A percentile compares a stretch with the other conserved stretches of the same genome.
Evolutionary conservation across 176 grass and related monocot species (phyloP).

Genomic region (Ensete ventricosum): DNA sequence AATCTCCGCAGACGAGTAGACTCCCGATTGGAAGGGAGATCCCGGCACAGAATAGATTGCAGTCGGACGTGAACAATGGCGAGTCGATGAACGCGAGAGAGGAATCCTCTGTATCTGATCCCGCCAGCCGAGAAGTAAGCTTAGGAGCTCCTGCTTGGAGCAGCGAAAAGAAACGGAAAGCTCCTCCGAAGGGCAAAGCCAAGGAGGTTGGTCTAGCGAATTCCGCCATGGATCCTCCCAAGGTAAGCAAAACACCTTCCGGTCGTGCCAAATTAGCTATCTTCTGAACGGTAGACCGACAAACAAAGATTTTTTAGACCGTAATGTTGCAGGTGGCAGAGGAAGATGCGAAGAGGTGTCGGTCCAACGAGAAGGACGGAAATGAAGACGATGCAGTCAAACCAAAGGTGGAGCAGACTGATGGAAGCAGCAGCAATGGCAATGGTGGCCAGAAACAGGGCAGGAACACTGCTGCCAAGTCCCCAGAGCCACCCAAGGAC

Average conservation of each 20-base stretch:
- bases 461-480: constrained; percentile 44
- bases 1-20: constrained; percentile 1
- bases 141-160: constrained; percentile 38
- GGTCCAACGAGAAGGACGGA: constrained; percentile 47
- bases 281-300: constrained; percentile 4
- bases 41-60: constrained; percentile 13
- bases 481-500: constrained; percentile 54
- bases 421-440: constrained; percentile 50
- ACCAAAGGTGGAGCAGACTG: constrained; percentile 49
- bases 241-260: constrained; percentile 44
- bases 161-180: constrained; percentile 70
- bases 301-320: constrained; percentile 14
- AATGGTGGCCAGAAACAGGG: constrained; percentile 55
- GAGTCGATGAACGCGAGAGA: constrained; percentile 40
- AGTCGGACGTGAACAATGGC: constrained; percentile 21
- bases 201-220: constrained; percentile 33
- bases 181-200: constrained; percentile 68
- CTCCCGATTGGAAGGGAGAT: constrained; percentile 12
- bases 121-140: constrained; percentile 32
- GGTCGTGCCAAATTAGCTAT: neutral
- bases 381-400: constrained; percentile 49
- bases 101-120: constrained; percentile 90
- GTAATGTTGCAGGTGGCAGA: constrained; percentile 24
- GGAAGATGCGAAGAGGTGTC: constrained; percentile 71
- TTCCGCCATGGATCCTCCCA: constrained; percentile 43